Conservation (phyloP, 768 basidiomycete genomes). For the Phlebiopsis gigantea region DNA sequence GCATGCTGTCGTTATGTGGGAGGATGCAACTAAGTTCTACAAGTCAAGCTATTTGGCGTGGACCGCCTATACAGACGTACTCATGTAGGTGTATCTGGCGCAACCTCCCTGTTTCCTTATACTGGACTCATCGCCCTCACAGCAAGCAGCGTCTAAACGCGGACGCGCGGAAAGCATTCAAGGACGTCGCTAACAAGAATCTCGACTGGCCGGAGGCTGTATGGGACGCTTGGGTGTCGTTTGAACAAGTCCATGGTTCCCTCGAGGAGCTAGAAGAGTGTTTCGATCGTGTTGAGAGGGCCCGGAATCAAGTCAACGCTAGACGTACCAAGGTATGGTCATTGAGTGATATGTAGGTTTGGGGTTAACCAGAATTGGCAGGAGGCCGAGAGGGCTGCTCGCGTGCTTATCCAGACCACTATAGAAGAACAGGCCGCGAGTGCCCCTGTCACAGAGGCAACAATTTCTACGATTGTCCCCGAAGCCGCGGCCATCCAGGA, state of each 20-base stretch:
- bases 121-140: constrained; percentile 1
- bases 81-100: constrained; percentile 65
- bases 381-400: constrained; percentile 58
- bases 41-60: constrained; percentile 72
- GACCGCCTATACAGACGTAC: constrained; percentile 66
- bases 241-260: constrained; percentile 80
- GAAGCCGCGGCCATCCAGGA: constrained; percentile 15
- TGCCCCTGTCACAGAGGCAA: constrained; percentile 27
- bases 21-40: constrained; percentile 58
- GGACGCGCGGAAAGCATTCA: constrained; percentile 62
- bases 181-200: constrained; percentile 60
- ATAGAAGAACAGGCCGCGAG: constrained; percentile 35
- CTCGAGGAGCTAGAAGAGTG: constrained; percentile 59
- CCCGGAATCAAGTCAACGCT: constrained; percentile 55
- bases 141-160: constrained; percentile 52
- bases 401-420: constrained; percentile 44
- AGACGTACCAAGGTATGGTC: constrained; percentile 57
- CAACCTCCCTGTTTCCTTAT: neutral
- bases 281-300: constrained; percentile 59
- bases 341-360: neutral
- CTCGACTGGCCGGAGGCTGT: constrained; percentile 95
- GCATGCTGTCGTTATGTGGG: constrained; percentile 57
- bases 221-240: constrained; percentile 86
- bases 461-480: constrained; percentile 13
- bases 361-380: constrained; percentile 17